A percentile compares a stretch with the other conserved stretches of the same genome.
Evolutionary conservation across 2,329 filamentous ascomycete species (phyloP).

Genomic region (Neopestalotiopsis sp.): DNA sequence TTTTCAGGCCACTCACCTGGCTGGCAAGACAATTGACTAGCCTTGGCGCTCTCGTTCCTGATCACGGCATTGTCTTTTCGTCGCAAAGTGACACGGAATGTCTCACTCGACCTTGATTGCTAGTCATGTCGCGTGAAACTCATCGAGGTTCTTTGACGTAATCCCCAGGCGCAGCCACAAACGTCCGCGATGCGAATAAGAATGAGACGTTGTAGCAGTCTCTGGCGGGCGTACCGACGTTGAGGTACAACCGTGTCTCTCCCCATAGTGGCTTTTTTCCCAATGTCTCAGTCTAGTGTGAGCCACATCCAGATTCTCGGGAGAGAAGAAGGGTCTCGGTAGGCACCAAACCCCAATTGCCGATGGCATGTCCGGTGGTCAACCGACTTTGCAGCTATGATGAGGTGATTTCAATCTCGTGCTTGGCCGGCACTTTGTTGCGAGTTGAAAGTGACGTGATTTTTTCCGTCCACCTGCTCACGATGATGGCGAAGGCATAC

Average conservation of each 20-base stretch:
- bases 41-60: background rate
- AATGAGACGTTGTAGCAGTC: background rate
- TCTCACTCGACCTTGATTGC: slow-evolving; percentile 1
- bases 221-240: background rate
- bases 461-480: background rate
- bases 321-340: background rate
- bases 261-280: background rate
- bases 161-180: background rate
- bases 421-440: background rate
- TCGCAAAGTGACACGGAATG: background rate
- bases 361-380: background rate
- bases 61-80: background rate
- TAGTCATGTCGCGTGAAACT: slow-evolving; percentile 2
- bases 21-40: background rate
- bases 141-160: slow-evolving; percentile 4
- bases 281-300: background rate
- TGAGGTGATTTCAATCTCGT: background rate
- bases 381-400: background rate
- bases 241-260: background rate
- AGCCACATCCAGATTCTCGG: slow-evolving; percentile 10
- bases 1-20: background rate
- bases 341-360: background rate
- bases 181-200: background rate
- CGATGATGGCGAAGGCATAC: background rate
- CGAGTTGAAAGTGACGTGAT: background rate